A percentile compares a stretch with the other conserved stretches of the same genome.
These are phyloP conservation scores for Xylariaceae sp. DNA, from an alignment of 2,329 filamentous ascomycete genomes.

Conservation along the genomic window DNA sequence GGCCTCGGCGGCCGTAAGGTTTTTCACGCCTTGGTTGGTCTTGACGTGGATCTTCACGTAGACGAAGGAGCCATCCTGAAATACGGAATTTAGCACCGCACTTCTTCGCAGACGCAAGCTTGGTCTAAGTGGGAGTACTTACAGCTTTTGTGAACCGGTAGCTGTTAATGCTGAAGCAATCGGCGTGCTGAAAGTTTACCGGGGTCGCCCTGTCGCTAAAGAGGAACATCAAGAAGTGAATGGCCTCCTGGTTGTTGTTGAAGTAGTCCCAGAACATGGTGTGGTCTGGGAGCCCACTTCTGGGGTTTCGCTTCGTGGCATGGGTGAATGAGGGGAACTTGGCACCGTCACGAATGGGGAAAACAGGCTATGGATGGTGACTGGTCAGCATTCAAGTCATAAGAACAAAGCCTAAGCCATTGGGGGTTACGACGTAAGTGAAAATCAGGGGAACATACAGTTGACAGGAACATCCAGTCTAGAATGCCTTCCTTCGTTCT, in stretches of 20 bases:
- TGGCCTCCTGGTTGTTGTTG: constrained; percentile 43
- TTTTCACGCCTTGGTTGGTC: constrained; percentile 44
- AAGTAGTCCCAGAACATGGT: constrained; percentile 30
- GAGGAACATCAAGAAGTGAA: constrained; percentile 49
- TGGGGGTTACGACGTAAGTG: too few species aligned
- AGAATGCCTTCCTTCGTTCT: constrained; percentile 25
- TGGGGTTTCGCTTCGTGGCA: constrained; percentile 25
- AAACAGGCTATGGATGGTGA: constrained; percentile 18
- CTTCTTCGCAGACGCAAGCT: constrained; percentile 30
- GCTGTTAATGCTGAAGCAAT: constrained; percentile 47
- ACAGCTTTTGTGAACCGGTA: constrained; percentile 42
- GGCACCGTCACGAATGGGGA: constrained; percentile 25
- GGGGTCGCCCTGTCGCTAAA: constrained; percentile 49
- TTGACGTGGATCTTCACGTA: constrained; percentile 41
- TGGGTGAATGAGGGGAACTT: constrained; percentile 28
- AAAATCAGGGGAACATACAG: neutral
- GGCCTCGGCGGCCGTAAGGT: constrained; percentile 40
- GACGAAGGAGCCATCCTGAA: constrained; percentile 17
- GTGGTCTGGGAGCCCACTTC: constrained; percentile 21
- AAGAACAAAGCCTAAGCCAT: too few species aligned
- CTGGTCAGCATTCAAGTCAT: neutral
- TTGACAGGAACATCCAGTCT: constrained; percentile 24
- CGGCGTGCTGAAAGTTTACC: constrained; percentile 42
- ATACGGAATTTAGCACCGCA: constrained; percentile 41
- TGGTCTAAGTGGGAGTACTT: neutral